Base-by-base conservation (phyloP, 139 green algal genomes). In the Closterium sp. region DNA sequence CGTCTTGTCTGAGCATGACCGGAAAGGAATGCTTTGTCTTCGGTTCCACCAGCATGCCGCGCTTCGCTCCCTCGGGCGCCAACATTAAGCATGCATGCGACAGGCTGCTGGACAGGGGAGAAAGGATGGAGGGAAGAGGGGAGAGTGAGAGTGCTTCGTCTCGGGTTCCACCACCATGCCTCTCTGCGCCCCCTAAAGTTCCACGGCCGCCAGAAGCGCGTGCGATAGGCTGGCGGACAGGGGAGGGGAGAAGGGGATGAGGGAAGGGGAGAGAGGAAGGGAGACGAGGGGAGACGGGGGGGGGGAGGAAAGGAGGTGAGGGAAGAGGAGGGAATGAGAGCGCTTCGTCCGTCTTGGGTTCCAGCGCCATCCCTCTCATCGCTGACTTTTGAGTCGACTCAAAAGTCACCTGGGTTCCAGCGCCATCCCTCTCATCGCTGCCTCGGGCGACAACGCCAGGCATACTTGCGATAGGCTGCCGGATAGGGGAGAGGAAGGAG, bases 21-120 rank as follows among this genome's bases (percentile, higher is more conserved):
- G 87, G 87, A 16, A 91, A 91, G 23, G 31, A 38, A 19, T 31
- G 34, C 33, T 91, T 91, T 8, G 87, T 91, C 35, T 91, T 91
- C 4, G 87, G 87, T 33, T 91, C 87, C 87, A 91, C 87, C 28
- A 91, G 16, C 55, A 76, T 3, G 0, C 55, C 55, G 16, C 55
- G 23, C 55, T 76, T 19, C 55, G 55, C 55, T 3, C 55, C 55
- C 55, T 6, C 55, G 4, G 2, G 4, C 55, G 12, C 55, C 55
- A 19, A 28, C 55, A 19, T 19, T 19, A 76, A 16, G 12, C 55
- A 76, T 19, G 55, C 55, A 6, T 76, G 55, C 55, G 55, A 19
- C 55, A 76, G 16, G 25, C 55, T 76, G 55, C 55, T 19, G 12
- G 55, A 19, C 55, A 76, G 38, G 8, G 55, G 55, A 16, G 55